These are phyloP conservation scores for Globisporangium splendens DNA, from an alignment of 352 stramenopile genomes.

Conservation along the genomic window DNA sequence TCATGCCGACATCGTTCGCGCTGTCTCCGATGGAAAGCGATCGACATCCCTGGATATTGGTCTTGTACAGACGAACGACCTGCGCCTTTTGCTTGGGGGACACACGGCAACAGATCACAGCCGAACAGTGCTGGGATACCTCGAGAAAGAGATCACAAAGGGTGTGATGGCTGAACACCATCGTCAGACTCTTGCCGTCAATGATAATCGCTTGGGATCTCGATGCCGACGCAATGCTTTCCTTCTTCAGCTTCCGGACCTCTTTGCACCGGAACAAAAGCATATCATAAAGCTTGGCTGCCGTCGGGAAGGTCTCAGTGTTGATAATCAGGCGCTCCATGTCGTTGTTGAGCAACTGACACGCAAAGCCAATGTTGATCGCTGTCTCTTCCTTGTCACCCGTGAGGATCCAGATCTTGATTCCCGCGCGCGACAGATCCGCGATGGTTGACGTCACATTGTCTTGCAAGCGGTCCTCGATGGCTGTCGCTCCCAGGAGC, in stretches of 20 bases:
- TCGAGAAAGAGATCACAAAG: constrained; percentile 83
- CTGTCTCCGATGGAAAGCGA: constrained; percentile 97
- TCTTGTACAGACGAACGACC: constrained; percentile 85
- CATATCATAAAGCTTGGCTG: constrained; percentile 60
- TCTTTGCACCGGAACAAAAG: constrained; percentile 43
- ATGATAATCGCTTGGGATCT: constrained; percentile 65
- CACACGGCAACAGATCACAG: constrained; percentile 89
- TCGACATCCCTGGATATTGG: constrained; percentile 75
- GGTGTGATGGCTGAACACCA: constrained; percentile 71
- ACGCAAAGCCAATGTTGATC: constrained; percentile 97
- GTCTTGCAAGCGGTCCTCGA: constrained; percentile 82
- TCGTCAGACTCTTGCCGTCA: constrained; percentile 64
- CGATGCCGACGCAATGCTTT: constrained; percentile 1
- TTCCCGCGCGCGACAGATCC: constrained; percentile 62
- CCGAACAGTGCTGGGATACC: constrained; percentile 76
- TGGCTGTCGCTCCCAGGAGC: constrained; percentile 80
- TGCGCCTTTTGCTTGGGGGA: constrained; percentile 92
- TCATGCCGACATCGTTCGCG: constrained; percentile 99
- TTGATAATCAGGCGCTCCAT: constrained; percentile 92
- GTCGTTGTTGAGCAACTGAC: constrained; percentile 93
- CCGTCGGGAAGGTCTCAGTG: constrained; percentile 46
- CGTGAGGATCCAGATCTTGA: constrained; percentile 87
- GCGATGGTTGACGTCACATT: constrained; percentile 72
- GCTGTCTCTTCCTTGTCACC: constrained; percentile 94
- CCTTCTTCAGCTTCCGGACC: constrained; percentile 32